phyloP scores from a whole-genome alignment of 2,329 filamentous ascomycete genomes.

The Diaporthe sp. region DNA sequence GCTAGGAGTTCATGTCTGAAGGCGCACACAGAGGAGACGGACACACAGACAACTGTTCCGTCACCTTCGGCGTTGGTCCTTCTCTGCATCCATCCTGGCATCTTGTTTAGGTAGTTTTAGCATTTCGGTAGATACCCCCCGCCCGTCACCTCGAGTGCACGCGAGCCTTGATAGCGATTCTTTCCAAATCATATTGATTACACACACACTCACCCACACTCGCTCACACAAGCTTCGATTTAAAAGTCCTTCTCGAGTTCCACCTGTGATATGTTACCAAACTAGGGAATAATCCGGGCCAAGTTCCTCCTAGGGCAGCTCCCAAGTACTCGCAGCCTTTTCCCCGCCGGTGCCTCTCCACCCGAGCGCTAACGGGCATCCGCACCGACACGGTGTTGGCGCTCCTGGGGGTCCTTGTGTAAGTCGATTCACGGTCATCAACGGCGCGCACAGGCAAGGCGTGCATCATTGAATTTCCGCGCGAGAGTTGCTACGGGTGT shows the following conservation, averaged over 20 bases:
- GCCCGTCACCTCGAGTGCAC: slow-evolving; percentile 35
- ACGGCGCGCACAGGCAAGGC: background rate
- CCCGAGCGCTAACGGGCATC: slow-evolving; percentile 22
- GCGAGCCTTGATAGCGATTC: slow-evolving; percentile 28
- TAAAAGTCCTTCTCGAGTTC: background rate
- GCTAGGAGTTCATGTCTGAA: slow-evolving; percentile 33
- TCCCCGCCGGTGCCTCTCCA: slow-evolving; percentile 12
- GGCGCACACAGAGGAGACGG: slow-evolving; percentile 32
- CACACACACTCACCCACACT: background rate
- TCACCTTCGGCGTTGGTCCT: slow-evolving; percentile 31
- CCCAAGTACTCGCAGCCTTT: background rate
- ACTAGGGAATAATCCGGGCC: background rate
- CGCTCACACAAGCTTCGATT: background rate
- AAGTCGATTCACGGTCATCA: background rate
- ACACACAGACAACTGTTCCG: background rate
- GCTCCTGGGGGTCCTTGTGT: background rate
- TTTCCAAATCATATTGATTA: slow-evolving; percentile 18
- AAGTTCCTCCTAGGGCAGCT: background rate
- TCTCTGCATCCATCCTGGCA: slow-evolving; percentile 29
- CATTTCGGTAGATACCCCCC: slow-evolving; percentile 36
- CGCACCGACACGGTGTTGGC: slow-evolving; percentile 1
- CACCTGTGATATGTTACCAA: slow-evolving; percentile 4
- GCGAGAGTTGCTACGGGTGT: background rate
- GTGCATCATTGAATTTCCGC: background rate
- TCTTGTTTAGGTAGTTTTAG: slow-evolving; percentile 33